Evolutionary conservation across 1,284 basidiomycete species (phyloP).

Genomic region (Tylopilus sp.): DNA sequence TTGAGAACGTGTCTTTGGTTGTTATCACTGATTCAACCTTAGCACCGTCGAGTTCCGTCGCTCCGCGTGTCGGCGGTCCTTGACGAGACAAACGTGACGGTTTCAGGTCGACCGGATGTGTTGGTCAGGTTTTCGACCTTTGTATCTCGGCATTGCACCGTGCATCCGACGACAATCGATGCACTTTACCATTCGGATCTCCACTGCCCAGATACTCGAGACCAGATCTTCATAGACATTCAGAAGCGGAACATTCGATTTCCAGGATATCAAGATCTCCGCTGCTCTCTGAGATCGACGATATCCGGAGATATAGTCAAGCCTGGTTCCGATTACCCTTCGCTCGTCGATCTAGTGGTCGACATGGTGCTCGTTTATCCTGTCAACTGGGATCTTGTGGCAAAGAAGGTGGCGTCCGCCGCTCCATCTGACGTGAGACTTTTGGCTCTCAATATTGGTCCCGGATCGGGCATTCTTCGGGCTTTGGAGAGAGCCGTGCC

Average conservation of each 20-base stretch:
- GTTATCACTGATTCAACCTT: slow-evolving; percentile 11
- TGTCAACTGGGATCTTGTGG: slow-evolving; percentile 52
- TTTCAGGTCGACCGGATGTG: slow-evolving; percentile 55
- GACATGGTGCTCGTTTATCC: slow-evolving; percentile 56
- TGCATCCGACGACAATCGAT: slow-evolving; percentile 44
- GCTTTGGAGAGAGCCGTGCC: slow-evolving; percentile 39
- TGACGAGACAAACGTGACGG: slow-evolving; percentile 45
- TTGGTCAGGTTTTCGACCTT: slow-evolving; percentile 42
- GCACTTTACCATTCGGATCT: slow-evolving; percentile 52
- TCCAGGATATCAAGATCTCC: slow-evolving; percentile 44
- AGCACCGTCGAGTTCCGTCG: slow-evolving; percentile 21
- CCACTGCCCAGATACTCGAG: slow-evolving; percentile 34
- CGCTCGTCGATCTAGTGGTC: slow-evolving; percentile 47
- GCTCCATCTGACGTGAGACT: slow-evolving; percentile 28
- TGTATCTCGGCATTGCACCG: slow-evolving; percentile 33
- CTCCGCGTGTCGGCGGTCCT: slow-evolving; percentile 52
- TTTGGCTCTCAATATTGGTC: slow-evolving; percentile 53
- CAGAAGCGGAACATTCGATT: slow-evolving; percentile 44
- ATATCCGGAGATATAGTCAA: slow-evolving; percentile 42
- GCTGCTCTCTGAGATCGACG: slow-evolving; percentile 47
- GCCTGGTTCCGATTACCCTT: slow-evolving; percentile 21
- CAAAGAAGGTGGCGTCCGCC: slow-evolving; percentile 30
- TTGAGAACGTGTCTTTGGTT: background rate
- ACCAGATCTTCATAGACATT: slow-evolving; percentile 45
- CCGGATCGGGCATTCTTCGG: slow-evolving; percentile 45